phyloP scores from a whole-genome alignment of 2,329 filamentous ascomycete species.

The Aotearoamyces nothofagi region DNA sequence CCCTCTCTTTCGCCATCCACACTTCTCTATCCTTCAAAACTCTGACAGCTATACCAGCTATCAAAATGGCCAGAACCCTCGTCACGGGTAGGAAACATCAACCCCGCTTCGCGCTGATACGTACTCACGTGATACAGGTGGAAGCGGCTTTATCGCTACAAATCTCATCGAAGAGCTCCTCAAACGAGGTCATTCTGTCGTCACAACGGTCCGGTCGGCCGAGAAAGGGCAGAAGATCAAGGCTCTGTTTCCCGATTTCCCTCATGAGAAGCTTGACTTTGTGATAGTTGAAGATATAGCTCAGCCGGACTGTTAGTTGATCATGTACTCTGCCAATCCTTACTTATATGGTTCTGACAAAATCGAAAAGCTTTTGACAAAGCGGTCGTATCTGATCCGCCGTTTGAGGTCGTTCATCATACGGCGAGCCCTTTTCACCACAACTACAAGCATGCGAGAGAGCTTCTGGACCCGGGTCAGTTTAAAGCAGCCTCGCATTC shows the following conservation, averaged over 20 bases:
- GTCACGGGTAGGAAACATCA: no score
- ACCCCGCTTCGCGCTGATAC: no score
- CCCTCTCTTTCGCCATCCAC: no score
- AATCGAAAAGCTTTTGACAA: conserved; percentile 56
- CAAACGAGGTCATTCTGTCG: conserved; percentile 16
- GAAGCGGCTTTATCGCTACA: conserved; percentile 34
- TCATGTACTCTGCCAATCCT: no score
- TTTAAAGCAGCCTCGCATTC: no score
- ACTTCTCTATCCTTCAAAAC: no score
- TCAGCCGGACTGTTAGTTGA: no score
- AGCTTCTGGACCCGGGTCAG: no score
- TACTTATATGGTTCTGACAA: no score
- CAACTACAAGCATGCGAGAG: no score
- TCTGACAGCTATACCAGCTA: no score
- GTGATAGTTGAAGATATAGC: conserved; percentile 58
- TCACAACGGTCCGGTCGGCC: conserved; percentile 27
- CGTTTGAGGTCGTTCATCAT: conserved; percentile 53
- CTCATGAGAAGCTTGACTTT: conserved; percentile 18
- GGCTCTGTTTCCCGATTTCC: conserved; percentile 17
- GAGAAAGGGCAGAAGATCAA: conserved; percentile 27
- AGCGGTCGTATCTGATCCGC: conserved; percentile 8
- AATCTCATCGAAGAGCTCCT: conserved; percentile 30
- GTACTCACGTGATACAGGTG: no score
- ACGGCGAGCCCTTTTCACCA: conserved; percentile 41
- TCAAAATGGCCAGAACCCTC: conserved; percentile 2